Evolutionary conservation across 2,329 filamentous ascomycete genomes (phyloP).

Genomic region (Apiospora marii): DNA sequence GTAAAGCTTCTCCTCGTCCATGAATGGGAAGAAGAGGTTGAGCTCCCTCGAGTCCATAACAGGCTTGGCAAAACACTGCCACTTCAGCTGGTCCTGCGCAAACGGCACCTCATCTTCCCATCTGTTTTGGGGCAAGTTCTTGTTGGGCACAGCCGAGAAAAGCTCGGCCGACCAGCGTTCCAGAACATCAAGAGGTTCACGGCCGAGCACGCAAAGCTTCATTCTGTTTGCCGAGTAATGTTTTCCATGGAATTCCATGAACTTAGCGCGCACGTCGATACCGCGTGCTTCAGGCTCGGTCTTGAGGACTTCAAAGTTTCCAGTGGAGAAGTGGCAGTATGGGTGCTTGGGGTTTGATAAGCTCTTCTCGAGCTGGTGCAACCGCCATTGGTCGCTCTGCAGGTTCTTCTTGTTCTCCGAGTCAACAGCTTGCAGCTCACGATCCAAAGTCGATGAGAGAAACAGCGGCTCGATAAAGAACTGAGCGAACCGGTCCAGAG

Average conservation of each 20-base stretch:
- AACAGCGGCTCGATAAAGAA: conserved; percentile 85
- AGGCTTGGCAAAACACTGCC: conserved; percentile 86
- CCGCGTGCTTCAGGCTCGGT: conserved; percentile 80
- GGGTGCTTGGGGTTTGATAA: conserved; percentile 89
- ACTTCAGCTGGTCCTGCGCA: conserved; percentile 59
- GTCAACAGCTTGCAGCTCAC: conserved; percentile 88
- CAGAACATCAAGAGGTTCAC: conserved; percentile 81
- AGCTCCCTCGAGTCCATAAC: conserved; percentile 87
- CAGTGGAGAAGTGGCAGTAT: conserved; percentile 90
- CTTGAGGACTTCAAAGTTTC: conserved; percentile 86
- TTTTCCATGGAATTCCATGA: conserved; percentile 88
- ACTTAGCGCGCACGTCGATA: conserved; percentile 86
- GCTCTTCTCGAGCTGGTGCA: conserved; percentile 87
- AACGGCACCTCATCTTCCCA: conserved; percentile 63
- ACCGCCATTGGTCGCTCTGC: conserved; percentile 86
- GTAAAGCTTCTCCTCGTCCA: conserved; percentile 82
- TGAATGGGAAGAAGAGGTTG: conserved; percentile 83
- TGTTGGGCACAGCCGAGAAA: conserved; percentile 85
- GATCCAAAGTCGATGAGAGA: conserved; percentile 81
- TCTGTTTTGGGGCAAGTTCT: conserved; percentile 71
- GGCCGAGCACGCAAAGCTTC: conserved; percentile 88
- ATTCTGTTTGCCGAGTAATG: conserved; percentile 94
- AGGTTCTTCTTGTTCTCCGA: conserved; percentile 98
- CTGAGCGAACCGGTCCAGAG: conserved; percentile 91
- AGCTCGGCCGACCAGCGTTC: conserved; percentile 86